Base-by-base conservation (phyloP, 768 basidiomycete genomes). In the Boletus rex-veris region DNA sequence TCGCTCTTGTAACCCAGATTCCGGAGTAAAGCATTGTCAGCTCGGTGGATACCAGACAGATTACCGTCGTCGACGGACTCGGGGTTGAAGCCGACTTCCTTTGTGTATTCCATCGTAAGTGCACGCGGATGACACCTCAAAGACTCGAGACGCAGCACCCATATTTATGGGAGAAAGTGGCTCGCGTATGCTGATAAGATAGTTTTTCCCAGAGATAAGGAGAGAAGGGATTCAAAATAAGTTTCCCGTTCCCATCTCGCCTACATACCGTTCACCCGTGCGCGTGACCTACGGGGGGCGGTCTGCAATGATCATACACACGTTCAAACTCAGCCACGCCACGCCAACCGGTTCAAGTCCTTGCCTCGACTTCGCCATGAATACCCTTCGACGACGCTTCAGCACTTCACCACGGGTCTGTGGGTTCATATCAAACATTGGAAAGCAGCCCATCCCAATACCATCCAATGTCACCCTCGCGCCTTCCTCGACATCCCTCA, bases 391-490 rank as follows among this genome's bases (percentile, higher is more conserved):
- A 28, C 73, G 74, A 52, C 64, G 52, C 10, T 84, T 85, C 71
- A 79, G 75, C 67, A 77, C 80, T 12, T 79, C 82, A 11, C 71
- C 75, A 33, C 67, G 71, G 60, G 56, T 79, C 71, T 67, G 75
- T 74, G 73, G 74, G 63, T 71, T 80, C 69, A 53, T 74, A 53
- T 84, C 83, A 21, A 81, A 83, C 64, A 81, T 84, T 42, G 83
- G 83, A 48, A 77, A 80, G 54, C 78, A 81, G 56, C 83, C 82
- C 46, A 81, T 85, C 48, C 75, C 72, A 60, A 68, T 83, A 72
- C 88, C 79, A 3, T 62, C 74, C 3, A 67, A 72, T 76, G 74
- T 82, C 53, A 68, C 71, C 15, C 65, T 84, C 64, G 58, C 63
- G 21, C 74, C 58, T 11, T 69, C 64, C 26, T 60, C 59, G 41